Evolutionary conservation across 2,329 filamentous ascomycete species (phyloP).

Genomic region (Apiospora saccharicola): DNA sequence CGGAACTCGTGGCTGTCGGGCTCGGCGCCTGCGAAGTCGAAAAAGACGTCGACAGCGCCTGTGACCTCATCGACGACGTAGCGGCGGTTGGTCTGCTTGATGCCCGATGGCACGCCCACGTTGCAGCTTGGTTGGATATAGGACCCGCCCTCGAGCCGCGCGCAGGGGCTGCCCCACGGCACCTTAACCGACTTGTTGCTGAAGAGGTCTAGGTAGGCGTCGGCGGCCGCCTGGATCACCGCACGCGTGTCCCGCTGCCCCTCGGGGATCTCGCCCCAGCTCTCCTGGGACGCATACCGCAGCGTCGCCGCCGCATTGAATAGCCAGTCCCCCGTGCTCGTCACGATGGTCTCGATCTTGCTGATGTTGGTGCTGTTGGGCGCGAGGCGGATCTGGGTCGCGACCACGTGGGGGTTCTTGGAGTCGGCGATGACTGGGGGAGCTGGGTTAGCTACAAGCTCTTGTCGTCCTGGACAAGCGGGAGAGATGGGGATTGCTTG

Average conservation of each 20-base stretch:
- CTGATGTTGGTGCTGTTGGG: slow-evolving; percentile 27
- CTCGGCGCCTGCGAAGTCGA: slow-evolving; percentile 40
- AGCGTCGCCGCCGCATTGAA: slow-evolving; percentile 47
- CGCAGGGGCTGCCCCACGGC: slow-evolving; percentile 48
- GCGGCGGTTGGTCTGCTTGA: slow-evolving; percentile 38
- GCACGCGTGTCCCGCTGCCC: slow-evolving; percentile 42
- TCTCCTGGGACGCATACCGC: slow-evolving; percentile 44
- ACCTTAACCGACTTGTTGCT: slow-evolving; percentile 46
- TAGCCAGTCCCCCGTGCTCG: slow-evolving; percentile 47
- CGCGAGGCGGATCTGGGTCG: slow-evolving; percentile 43
- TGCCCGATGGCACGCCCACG: slow-evolving; percentile 46
- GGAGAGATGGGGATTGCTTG: neutral
- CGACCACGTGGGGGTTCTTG: slow-evolving; percentile 47
- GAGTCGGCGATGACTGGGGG: slow-evolving; percentile 38
- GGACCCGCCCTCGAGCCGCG: slow-evolving; percentile 46
- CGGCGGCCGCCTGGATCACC: slow-evolving; percentile 46
- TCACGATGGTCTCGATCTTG: slow-evolving; percentile 43
- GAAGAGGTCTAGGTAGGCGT: slow-evolving; percentile 48
- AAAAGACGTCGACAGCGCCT: slow-evolving; percentile 41
- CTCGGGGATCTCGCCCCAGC: slow-evolving; percentile 44
- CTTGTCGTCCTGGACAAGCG: neutral
- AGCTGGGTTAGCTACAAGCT: neutral
- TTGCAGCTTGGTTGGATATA: slow-evolving; percentile 46
- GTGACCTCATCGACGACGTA: slow-evolving; percentile 42
- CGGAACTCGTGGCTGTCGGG: slow-evolving; percentile 47